A percentile compares a stretch with the other conserved stretches of the same genome.
These are phyloP conservation scores for Penicillium atrosanguineum DNA, from an alignment of 495 filamentous ascomycete genomes.

Conservation along the genomic window DNA sequence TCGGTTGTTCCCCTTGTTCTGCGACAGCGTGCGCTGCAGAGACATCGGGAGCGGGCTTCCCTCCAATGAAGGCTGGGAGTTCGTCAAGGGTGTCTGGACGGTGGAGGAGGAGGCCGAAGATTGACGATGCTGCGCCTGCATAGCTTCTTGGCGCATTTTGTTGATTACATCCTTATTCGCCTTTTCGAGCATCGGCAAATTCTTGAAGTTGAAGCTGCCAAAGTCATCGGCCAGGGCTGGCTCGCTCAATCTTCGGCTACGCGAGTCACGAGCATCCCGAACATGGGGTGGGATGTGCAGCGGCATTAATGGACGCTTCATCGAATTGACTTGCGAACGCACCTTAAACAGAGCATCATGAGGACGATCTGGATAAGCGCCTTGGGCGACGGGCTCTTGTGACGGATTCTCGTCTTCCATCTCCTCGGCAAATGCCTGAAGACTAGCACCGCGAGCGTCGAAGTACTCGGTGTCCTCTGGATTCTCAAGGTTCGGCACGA, in stretches of 20 bases:
- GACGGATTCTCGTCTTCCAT: constrained; percentile 85
- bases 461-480: constrained; percentile 99
- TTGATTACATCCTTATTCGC: constrained; percentile 99
- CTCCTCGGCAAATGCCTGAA: constrained; percentile 88
- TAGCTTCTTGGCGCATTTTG: constrained; percentile 84
- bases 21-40: constrained; percentile 79
- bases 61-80: constrained; percentile 67
- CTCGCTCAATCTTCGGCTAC: constrained; percentile 85
- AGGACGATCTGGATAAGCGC: constrained; percentile 68
- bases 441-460: constrained; percentile 82
- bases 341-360: constrained; percentile 93
- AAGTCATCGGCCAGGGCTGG: constrained; percentile 88
- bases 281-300: constrained; percentile 96
- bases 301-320: constrained; percentile 89
- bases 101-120: constrained; percentile 20
- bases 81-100: constrained; percentile 35
- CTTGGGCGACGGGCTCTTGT: constrained; percentile 51
- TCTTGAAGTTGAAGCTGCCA: constrained; percentile 95
- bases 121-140: constrained; percentile 60
- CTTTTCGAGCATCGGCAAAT: constrained; percentile 92
- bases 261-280: constrained; percentile 70
- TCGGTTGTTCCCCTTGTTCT: constrained; percentile 68
- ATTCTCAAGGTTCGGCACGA: constrained; percentile 89
- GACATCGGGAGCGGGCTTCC: constrained; percentile 82
- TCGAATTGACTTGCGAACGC: constrained; percentile 75